Evolutionary conservation across 176 grass and related monocot genomes (phyloP).

Genomic region (Zoysia japonica): DNA sequence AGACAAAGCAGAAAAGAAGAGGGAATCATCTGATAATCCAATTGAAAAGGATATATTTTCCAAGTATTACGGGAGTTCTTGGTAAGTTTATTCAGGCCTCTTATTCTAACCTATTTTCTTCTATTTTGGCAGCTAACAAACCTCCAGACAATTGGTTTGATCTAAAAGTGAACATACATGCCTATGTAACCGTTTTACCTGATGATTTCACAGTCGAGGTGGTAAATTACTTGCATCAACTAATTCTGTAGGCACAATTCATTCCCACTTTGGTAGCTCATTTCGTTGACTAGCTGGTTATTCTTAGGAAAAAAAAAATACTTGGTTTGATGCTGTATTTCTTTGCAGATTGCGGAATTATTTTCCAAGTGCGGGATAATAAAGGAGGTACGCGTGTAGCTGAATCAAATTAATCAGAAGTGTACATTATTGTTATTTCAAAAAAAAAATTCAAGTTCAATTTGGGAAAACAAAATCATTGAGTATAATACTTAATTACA

Average conservation of each 20-base stretch:
- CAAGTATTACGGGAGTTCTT: conserved; percentile 31
- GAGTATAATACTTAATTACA: no score
- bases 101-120: neutral
- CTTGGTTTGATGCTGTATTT: conserved; percentile 34
- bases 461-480: no score
- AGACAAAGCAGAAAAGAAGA: conserved; percentile 66
- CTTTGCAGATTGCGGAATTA: conserved; percentile 83
- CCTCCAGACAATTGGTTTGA: conserved; percentile 96
- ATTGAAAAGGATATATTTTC: conserved; percentile 66
- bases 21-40: conserved; percentile 66
- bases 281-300: conserved; percentile 14
- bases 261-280: conserved; percentile 21
- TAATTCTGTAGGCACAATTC: conserved; percentile 24
- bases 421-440: no score
- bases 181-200: conserved; percentile 87
- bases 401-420: no score
- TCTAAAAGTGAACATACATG: conserved; percentile 94
- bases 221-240: conserved; percentile 51
- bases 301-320: neutral
- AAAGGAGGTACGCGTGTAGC: conserved; percentile 72
- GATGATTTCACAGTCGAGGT: conserved; percentile 81
- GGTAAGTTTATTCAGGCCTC: neutral
- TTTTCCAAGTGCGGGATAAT: conserved; percentile 96
- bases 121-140: neutral
- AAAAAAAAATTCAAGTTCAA: no score